Evolutionary conservation across 352 stramenopile species (phyloP), one percentile per base, ranked within the genome.

Genomic region (Detonula confervacea): DNA sequence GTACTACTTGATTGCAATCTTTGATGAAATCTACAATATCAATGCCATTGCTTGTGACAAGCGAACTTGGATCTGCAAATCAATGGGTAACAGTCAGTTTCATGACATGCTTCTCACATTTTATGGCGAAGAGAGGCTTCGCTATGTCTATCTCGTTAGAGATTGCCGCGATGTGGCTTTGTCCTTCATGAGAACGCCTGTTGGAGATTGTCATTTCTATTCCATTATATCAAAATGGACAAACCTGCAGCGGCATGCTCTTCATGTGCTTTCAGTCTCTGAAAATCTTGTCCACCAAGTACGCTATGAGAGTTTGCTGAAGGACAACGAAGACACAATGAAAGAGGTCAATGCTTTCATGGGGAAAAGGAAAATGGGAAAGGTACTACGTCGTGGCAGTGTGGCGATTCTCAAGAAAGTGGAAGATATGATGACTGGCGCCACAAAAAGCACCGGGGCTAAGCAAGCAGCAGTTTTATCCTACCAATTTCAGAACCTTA

Each of bases 131-230:
- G 60, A 79, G 27, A 55, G 78, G 37, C 56, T 86, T 0, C 49
- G 78, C 14, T 86, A 82, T 52, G 79, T 86, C 18, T 86, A 86
- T 24, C 56, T 86, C 2, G 66, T 86, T 12, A 61, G 78, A 16
- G 78, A 86, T 73, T 72, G 66, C 52, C 60, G 72, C 39, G 78
- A 86, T 73, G 78, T 86, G 5, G 33, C 14, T 6, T 33, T 86
- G 22, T 77, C 60, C 27, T 86, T 86, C 42, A 76, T 80, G 67
- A 82, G 79, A 24, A 86, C 78, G 29, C 78, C 72, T 12, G 78
- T 86, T 5, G 78, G 78, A 12, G 78, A 86, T 59, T 80, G 68
- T 29, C 78, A 86, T 42, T 52, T 12, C 6, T 73, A 82, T 44
- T 52, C 42, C n/a, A 86, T 86, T 33, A 25, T 29, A 0, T 74